These are phyloP conservation scores for Metschnikowia cerradonensis DNA, from an alignment of 805 yeast genomes.

Conservation along the genomic window DNA sequence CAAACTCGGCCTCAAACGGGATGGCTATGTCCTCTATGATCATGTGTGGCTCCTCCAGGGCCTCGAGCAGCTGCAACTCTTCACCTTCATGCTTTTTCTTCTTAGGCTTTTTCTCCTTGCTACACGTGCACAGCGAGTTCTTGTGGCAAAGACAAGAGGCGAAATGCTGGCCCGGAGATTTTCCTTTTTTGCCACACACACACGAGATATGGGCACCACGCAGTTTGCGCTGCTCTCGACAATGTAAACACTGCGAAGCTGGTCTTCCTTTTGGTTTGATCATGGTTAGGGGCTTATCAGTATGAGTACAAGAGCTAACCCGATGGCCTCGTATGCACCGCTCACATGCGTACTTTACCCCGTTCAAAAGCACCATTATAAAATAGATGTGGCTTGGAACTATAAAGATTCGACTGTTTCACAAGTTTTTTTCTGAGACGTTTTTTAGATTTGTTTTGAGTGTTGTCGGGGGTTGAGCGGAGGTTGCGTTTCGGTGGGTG, in stretches of 20 bases:
- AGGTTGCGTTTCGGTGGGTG: background rate
- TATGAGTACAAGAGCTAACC: constrained; percentile 89
- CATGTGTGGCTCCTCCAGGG: background rate
- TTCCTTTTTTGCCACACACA: constrained; percentile 57
- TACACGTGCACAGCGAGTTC: constrained; percentile 39
- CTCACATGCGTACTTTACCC: constrained; percentile 94
- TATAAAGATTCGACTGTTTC: too few relatives aligned
- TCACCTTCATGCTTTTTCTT: constrained; percentile 7
- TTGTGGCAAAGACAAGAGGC: constrained; percentile 38
- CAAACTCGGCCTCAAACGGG: constrained; percentile 33
- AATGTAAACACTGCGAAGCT: constrained; percentile 83
- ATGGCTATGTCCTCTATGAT: constrained; percentile 27
- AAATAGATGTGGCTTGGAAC: too few relatives aligned
- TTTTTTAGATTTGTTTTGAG: too few relatives aligned
- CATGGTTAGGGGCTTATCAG: constrained; percentile 85
- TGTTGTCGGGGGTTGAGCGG: too few relatives aligned
- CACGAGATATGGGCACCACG: constrained; percentile 69
- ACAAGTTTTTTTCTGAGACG: too few relatives aligned
- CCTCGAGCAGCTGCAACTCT: background rate
- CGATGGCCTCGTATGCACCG: constrained; percentile 95
- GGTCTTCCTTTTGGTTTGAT: constrained; percentile 98
- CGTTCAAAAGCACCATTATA: constrained; percentile 84
- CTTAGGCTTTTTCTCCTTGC: constrained; percentile 20
- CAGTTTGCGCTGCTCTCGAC: constrained; percentile 67
- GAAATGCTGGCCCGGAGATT: constrained; percentile 35